Base-by-base conservation (phyloP, 768 basidiomycete genomes). In the Scleroderma bovista region DNA sequence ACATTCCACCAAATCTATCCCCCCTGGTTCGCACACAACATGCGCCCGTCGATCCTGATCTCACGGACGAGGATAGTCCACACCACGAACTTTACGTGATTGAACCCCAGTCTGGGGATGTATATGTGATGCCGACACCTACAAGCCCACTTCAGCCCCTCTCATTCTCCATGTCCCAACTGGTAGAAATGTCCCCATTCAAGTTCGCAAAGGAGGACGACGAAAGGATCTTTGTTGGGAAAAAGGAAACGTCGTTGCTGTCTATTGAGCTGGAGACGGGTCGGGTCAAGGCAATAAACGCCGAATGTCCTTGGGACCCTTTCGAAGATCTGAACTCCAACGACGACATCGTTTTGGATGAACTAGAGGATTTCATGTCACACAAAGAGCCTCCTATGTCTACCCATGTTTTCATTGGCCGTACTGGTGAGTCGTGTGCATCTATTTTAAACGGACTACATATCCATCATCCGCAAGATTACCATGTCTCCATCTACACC, bases 41-140 rank as follows among this genome's bases (percentile, higher is more conserved):
- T 57, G 64, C 75, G 11, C 70, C 81, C 39, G 61, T 73, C 41
- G 80, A 86, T 61, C 72, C 77, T 7, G 83, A 86, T 56, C 57
- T 76, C 40, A 74, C 67, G 11, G 75, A 76, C 52, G 83, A 84
- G 54, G 76, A 78, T 43, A 63, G 70, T 48, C 61, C 67, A 1
- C 65, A 71, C 23, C 79, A 81, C 58, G 90, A 92, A 64, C 79
- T 86, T 39, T 98, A 95, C 69, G 85, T 97, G 52, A 88, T 97
- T 46, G 95, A 97, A 61, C 95, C 95, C 0, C 88, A 93, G 72
- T 86, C 88, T 5, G 95, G 95, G 7, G 87, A 92, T 60, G 89
- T 98, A 56, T 98, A 88, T 65, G 82, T 96, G 52, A 84, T 91
- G 71, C 69, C 82, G 6, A 77, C 80, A 0, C 82, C 84, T 1